phyloP scores from a whole-genome alignment of 202 grass and related monocot genomes.

The Miscanthus sacchariflorus region DNA sequence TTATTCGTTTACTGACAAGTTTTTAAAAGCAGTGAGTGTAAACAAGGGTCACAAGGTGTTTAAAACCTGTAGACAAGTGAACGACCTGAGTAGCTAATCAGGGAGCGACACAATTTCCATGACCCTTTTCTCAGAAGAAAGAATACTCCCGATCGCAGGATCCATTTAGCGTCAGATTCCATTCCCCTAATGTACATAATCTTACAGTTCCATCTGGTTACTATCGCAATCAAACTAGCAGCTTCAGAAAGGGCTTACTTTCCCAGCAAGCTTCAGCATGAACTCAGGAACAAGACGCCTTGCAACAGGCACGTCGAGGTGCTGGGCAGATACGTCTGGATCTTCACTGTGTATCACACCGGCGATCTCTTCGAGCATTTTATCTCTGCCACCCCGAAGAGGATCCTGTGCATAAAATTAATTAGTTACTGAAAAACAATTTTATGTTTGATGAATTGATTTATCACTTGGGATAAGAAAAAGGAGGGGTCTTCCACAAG shows the following conservation, averaged over 20 bases:
- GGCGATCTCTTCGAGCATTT: constrained; percentile 78
- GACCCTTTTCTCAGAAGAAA: too few species aligned
- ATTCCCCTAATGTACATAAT: neutral
- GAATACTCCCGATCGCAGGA: neutral
- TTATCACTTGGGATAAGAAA: neutral
- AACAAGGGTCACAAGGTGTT: too few species aligned
- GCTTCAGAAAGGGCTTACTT: constrained; percentile 81
- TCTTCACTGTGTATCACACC: constrained; percentile 55
- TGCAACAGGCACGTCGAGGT: constrained; percentile 53
- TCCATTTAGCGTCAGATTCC: neutral
- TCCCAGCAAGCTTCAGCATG: constrained; percentile 71
- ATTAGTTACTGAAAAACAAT: constrained; percentile 7
- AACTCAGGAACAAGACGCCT: constrained; percentile 90
- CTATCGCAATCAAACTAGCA: too few species aligned
- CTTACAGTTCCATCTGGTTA: neutral
- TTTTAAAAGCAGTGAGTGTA: too few species aligned
- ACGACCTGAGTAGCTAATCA: neutral
- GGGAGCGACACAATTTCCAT: neutral
- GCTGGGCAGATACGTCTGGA: constrained; percentile 16
- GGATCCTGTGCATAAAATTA: constrained; percentile 69
- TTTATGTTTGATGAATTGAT: neutral
- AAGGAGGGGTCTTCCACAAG: neutral
- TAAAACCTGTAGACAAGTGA: too few species aligned
- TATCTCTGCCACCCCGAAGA: constrained; percentile 81
- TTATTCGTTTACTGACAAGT: too few species aligned